Percentiles rank a stretch among this genome's conserved stretches.
These are phyloP conservation scores for Coleophoma cylindrospora DNA, from an alignment of 2,329 filamentous ascomycete species.

Conservation along the genomic window DNA sequence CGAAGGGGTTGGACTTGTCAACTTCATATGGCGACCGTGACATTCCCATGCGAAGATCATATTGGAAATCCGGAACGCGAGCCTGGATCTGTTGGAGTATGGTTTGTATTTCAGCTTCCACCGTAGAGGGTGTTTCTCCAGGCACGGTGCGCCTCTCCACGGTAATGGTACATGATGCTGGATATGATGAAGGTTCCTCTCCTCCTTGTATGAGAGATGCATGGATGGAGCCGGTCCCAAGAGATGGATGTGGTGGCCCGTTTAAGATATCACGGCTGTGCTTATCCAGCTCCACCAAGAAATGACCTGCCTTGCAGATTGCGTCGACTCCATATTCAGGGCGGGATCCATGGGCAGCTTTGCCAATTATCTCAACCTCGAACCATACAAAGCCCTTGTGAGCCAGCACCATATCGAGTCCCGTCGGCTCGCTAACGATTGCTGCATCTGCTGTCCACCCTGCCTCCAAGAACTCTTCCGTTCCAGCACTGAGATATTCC, in stretches of 20 bases:
- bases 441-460: slow-evolving; percentile 50
- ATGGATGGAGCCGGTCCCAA: slow-evolving; percentile 36
- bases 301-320: slow-evolving; percentile 40
- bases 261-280: slow-evolving; percentile 30
- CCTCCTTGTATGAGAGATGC: slow-evolving; percentile 43
- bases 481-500: slow-evolving; percentile 45
- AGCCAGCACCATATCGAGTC: slow-evolving; percentile 33
- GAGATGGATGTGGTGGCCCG: slow-evolving; percentile 22
- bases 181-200: slow-evolving; percentile 47
- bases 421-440: slow-evolving; percentile 43
- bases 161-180: slow-evolving; percentile 39
- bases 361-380: slow-evolving; percentile 35
- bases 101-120: slow-evolving; percentile 31
- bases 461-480: slow-evolving; percentile 40
- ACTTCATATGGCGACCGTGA: slow-evolving; percentile 38
- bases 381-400: slow-evolving; percentile 48
- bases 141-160: slow-evolving; percentile 44
- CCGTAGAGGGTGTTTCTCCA: slow-evolving; percentile 32
- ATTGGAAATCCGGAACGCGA: slow-evolving; percentile 33
- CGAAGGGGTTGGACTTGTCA: slow-evolving; percentile 34
- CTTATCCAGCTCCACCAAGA: slow-evolving; percentile 38
- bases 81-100: slow-evolving; percentile 30
- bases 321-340: slow-evolving; percentile 42
- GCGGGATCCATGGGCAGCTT: slow-evolving; percentile 38
- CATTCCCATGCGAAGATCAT: slow-evolving; percentile 34